Base-by-base conservation (phyloP, 176 grass and related monocot genomes). In the Oryza glaberrima region DNA sequence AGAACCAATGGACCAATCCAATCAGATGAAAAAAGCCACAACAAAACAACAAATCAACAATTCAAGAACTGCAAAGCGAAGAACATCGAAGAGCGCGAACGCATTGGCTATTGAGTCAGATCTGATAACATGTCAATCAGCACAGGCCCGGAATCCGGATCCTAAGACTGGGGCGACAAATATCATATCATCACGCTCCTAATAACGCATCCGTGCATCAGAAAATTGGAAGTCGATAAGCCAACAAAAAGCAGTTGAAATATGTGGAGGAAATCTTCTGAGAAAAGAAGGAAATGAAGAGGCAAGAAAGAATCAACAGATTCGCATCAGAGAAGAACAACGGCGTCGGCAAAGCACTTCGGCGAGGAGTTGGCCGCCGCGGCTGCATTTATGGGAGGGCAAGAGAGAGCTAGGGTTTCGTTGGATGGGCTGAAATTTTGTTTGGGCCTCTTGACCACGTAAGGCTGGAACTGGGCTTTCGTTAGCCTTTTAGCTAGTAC, bases 141-240 rank as follows among this genome's bases (percentile, higher is more conserved):
- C 90, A 94, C 73, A 20, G 78, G 51, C 49, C 87, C 75, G 45
- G 65, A 72, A 34, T 19, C 35, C 75, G 87, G 87, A 83, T 46
- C 16, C 67, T 94, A 94, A 94, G 93, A 92, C 90, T 92, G 90
- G 92, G 93, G 90, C 93, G 90, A 94, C 90, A 92, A 86, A 70
- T 82, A 20, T 9, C 78, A 68, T 74, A 69, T 94, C 93, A 88
- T 92, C 93, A 90, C 46, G 17, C 84, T 94, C 92, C 49, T 76
- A 11, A 40, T 76, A 11, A 40, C 7, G 6, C 58, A 30, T 2
- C 1, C 19, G 12, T 9, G 58, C 13, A 2, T 9, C 20, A 15
- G 15, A 75, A 0, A 17, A 40, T 12, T 4, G 5, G 45, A 47
- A 34, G 0, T 2, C 9, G n/a, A 63, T 3, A 4, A 22, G 12